Evolutionary conservation across 106 monocot species (phyloP).

Genomic region (Hemerocallis citrina): DNA sequence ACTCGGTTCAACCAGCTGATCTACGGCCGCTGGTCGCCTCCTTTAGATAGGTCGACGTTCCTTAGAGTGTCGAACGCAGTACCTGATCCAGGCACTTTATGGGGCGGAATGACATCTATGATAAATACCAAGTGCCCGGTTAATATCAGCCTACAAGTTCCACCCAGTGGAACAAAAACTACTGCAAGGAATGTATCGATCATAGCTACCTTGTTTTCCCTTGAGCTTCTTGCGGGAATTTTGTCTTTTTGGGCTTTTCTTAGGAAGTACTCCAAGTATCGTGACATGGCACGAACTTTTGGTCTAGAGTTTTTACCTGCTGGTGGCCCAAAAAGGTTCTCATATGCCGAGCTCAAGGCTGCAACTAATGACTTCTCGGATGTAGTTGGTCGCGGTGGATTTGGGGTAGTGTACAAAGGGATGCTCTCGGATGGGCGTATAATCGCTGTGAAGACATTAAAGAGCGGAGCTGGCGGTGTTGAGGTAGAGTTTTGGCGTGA

Average conservation of each 20-base stretch:
- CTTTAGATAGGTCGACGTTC: conserved; percentile 19
- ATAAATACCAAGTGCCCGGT: conserved; percentile 55
- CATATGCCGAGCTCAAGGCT: conserved; percentile 42
- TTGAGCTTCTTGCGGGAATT: conserved; percentile 54
- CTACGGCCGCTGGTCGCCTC: conserved; percentile 55
- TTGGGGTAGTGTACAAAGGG: conserved; percentile 49
- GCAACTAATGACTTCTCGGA: conserved; percentile 59
- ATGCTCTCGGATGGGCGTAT: conserved; percentile 39
- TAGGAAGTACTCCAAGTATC: conserved; percentile 59
- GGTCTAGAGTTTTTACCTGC: conserved; percentile 58
- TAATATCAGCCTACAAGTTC: conserved; percentile 21
- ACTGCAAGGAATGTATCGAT: conserved; percentile 36
- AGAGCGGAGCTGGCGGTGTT: conserved; percentile 29
- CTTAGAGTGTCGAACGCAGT: conserved; percentile 35
- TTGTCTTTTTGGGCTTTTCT: conserved; percentile 69
- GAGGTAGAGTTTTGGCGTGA: conserved; percentile 82
- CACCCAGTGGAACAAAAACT: conserved; percentile 19
- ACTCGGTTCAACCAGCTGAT: conserved; percentile 11
- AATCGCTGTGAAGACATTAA: conserved; percentile 51
- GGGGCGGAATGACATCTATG: conserved; percentile 40
- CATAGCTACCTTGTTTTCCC: conserved; percentile 29
- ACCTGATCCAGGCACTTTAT: conserved; percentile 25
- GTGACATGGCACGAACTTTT: conserved; percentile 67
- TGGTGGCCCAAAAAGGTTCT: conserved; percentile 55
- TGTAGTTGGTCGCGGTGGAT: conserved; percentile 42